Base-by-base conservation (phyloP, 345 rosid species). In the Punica granatum region DNA sequence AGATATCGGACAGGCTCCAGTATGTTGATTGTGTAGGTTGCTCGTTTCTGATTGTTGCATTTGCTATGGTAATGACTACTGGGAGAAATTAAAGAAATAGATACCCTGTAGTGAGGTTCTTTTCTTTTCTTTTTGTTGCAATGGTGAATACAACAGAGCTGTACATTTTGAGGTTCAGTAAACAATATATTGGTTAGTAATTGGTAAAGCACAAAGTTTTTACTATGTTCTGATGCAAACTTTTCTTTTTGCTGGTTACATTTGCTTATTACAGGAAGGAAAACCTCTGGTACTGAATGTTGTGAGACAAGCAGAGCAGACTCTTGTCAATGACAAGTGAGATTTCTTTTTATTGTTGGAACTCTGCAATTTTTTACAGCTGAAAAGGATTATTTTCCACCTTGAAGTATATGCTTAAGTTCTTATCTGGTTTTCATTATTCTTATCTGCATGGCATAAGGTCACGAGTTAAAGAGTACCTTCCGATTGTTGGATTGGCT, bases 381-480 rank as follows among this genome's bases (percentile, higher is more conserved):
- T 65, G 35, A 7, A 31, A 51, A 36, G 1, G 13, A 49, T 53
- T 74, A 33, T 42, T 26, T 39, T 28, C 33, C 14, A 26, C 58
- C 30, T 6, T 23, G 30, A 56, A 43, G 46, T 28, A 18, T 10
- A 6, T n/a, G n/a, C n/a, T n/a, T n/a, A n/a, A n/a, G n/a, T 68
- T 69, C 72, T 69, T 39, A 72, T 32, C 9, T 25, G 48, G n/a
- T 41, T 25, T 59, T 61, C 16, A 6, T 18, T 68, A 7, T 46
- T 56, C 13, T 34, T 62, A 31, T 41, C 21, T 46, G 23, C 21
- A 0, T 61, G 16, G 23, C 39, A 69, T 53, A 70, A 94, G 92
- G 77, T 79, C 92, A 1, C 87, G 92, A 19, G 89, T 89, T 30
- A 94, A 94, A 85, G 99, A 94, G 70, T 94, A 94, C 68, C 95